Percentiles rank a stretch among this genome's conserved stretches.
phyloP scores from a whole-genome alignment of 768 basidiomycete species.

The Xerocomus potaroensis region DNA sequence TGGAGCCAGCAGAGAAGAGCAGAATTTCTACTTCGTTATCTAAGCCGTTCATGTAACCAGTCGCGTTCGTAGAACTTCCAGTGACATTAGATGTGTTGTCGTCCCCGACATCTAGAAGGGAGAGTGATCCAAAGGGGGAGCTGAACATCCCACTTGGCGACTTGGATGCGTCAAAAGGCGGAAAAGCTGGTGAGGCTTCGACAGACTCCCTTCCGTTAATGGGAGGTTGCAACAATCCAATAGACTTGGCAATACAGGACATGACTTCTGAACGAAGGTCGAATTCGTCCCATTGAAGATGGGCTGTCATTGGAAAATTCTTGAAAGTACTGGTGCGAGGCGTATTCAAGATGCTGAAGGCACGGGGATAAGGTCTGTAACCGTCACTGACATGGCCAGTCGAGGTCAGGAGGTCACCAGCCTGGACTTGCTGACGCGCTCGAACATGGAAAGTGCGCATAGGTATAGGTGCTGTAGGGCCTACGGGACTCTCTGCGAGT shows the following conservation, averaged over 20 bases:
- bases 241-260: constrained; percentile 96
- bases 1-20: constrained; percentile 84
- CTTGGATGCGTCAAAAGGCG: constrained; percentile 41
- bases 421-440: constrained; percentile 57
- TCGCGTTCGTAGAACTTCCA: constrained; percentile 48
- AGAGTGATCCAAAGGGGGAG: constrained; percentile 72
- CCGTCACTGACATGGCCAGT: constrained; percentile 45
- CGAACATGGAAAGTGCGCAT: constrained; percentile 24
- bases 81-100: constrained; percentile 64
- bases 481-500: constrained; percentile 23
- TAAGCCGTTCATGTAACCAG: constrained; percentile 68
- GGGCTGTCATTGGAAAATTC: constrained; percentile 19
- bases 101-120: constrained; percentile 66
- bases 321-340: constrained; percentile 39
- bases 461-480: constrained; percentile 3
- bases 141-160: constrained; percentile 38
- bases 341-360: constrained; percentile 47
- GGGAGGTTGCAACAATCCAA: constrained; percentile 87
- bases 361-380: constrained; percentile 43
- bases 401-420: constrained; percentile 70
- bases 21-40: constrained; percentile 97
- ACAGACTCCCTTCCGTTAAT: constrained; percentile 62
- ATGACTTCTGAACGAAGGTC: constrained; percentile 96
- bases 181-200: constrained; percentile 62
- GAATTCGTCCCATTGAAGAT: constrained; percentile 61